Conservation (phyloP, 805 yeast species). For the Cyberlindnera maclurae region DNA sequence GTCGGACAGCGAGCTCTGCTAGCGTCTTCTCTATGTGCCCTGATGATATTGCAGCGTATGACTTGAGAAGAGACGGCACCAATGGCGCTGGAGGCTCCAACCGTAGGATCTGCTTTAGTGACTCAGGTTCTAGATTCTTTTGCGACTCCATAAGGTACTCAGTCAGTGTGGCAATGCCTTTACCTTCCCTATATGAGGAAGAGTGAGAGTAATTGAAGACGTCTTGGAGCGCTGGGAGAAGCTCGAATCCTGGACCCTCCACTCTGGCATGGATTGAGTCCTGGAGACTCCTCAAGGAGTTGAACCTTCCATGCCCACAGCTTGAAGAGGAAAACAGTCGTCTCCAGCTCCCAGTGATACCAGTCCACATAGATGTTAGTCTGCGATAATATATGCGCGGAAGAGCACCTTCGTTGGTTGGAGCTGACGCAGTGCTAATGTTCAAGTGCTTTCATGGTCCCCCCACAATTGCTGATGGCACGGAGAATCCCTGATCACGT, state of each 20-base stretch:
- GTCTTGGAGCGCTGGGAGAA: slow-evolving; percentile 4
- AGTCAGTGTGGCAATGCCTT: neutral
- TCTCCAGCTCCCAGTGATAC: too few species aligned
- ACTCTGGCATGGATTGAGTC: neutral
- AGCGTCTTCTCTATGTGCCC: slow-evolving; percentile 1
- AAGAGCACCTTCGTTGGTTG: too few species aligned
- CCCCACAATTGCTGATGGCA: too few species aligned
- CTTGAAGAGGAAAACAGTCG: too few species aligned
- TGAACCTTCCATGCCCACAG: too few species aligned
- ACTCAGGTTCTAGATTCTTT: slow-evolving; percentile 2
- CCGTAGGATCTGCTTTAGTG: slow-evolving; percentile 1
- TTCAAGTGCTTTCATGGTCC: too few species aligned
- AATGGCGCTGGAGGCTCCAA: slow-evolving; percentile 7
- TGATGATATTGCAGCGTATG: slow-evolving; percentile 1
- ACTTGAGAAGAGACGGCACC: slow-evolving; percentile 4
- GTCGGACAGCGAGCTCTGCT: slow-evolving; percentile 8
- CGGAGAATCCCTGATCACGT: too few species aligned
- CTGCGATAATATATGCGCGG: too few species aligned
- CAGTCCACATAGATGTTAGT: too few species aligned
- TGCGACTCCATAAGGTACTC: slow-evolving; percentile 2
- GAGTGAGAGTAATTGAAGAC: slow-evolving; percentile 6
- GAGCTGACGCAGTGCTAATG: too few species aligned
- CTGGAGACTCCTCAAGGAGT: neutral
- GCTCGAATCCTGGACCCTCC: too few species aligned
- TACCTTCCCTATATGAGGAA: slow-evolving; percentile 1